Conservation (phyloP, 805 yeast species). For the Nakazawaea populi region DNA sequence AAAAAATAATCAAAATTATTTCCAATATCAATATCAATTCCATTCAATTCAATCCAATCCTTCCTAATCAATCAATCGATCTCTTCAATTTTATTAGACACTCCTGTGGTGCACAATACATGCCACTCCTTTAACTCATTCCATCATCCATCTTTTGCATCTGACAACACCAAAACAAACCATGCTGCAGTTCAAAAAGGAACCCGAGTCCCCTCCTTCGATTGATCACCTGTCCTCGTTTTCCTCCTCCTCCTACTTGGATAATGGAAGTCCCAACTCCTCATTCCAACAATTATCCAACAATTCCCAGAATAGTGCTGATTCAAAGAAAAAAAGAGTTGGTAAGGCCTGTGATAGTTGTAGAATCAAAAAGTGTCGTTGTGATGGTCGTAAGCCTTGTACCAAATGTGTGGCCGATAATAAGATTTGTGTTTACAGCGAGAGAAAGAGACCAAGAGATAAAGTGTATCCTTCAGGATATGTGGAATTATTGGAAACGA, state of each 20-base stretch:
- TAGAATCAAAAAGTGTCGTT: slow-evolving; percentile 56
- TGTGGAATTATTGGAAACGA: slow-evolving; percentile 56
- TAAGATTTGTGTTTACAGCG: slow-evolving; percentile 54
- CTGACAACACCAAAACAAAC: neutral
- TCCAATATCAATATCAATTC: too few species aligned
- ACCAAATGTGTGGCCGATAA: slow-evolving; percentile 49
- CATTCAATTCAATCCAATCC: too few species aligned
- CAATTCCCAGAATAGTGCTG: neutral
- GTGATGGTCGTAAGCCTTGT: slow-evolving; percentile 60
- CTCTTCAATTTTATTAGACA: too few species aligned
- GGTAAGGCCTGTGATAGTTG: slow-evolving; percentile 64
- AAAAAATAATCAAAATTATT: neutral
- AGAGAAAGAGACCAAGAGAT: slow-evolving; percentile 46
- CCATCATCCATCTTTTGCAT: too few species aligned
- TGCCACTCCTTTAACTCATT: too few species aligned
- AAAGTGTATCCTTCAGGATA: slow-evolving; percentile 55
- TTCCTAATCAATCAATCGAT: too few species aligned
- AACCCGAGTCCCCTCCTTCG: slow-evolving; percentile 4
- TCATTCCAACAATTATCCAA: neutral
- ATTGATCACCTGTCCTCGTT: too few species aligned
- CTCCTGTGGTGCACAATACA: too few species aligned
- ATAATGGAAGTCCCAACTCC: neutral
- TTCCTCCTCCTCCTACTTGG: neutral
- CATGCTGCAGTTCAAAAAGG: neutral
- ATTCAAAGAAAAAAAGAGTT: slow-evolving; percentile 40